Conservation (phyloP, 257 asterid species). For the Nicotiana benthamiana region DNA sequence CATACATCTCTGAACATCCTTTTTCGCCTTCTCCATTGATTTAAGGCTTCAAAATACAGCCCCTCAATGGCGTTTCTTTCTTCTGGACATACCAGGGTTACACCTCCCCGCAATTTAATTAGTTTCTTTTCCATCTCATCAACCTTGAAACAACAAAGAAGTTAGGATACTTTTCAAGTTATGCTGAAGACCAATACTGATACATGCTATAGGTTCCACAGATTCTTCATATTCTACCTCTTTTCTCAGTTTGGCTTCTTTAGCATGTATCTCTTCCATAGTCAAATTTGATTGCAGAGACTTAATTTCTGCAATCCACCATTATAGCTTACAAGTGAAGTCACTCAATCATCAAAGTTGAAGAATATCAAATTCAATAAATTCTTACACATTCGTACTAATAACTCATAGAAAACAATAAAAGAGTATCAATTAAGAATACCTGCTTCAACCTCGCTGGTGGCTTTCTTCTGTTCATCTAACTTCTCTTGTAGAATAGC, state of each 20-base stretch:
- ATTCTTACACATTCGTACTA: background rate
- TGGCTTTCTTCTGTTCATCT: slow-evolving; percentile 45
- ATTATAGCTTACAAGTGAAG: background rate
- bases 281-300: slow-evolving; percentile 80
- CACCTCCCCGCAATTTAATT: slow-evolving; percentile 69
- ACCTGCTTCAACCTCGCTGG: slow-evolving; percentile 74
- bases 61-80: slow-evolving; percentile 64
- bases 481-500: slow-evolving; percentile 61
- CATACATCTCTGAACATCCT: slow-evolving; percentile 89
- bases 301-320: slow-evolving; percentile 54
- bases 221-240: slow-evolving; percentile 39
- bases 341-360: background rate
- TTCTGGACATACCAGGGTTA: slow-evolving; percentile 75
- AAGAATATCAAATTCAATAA: background rate
- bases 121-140: slow-evolving; percentile 75
- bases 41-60: slow-evolving; percentile 36
- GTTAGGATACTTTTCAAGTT: background rate
- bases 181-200: background rate
- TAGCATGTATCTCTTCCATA: slow-evolving; percentile 55
- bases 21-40: slow-evolving; percentile 86
- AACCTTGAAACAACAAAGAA: slow-evolving; percentile 34
- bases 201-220: background rate
- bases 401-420: background rate
- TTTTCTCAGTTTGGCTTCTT: slow-evolving; percentile 43
- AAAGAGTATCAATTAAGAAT: slow-evolving; percentile 4